Conservation (phyloP, 2,329 filamentous ascomycete species). For the Xylaria sp. region DNA sequence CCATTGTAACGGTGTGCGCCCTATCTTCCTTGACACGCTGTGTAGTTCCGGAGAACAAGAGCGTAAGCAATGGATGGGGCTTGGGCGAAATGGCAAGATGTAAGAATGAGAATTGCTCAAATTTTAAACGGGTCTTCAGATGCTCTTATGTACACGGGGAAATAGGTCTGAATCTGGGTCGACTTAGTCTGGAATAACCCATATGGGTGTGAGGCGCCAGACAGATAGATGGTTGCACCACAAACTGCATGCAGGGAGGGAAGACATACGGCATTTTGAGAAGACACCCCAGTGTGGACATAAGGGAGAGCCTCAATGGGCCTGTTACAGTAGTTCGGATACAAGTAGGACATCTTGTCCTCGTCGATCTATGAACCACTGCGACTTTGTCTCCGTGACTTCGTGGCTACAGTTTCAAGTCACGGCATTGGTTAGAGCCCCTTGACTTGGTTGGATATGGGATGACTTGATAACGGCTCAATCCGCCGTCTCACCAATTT, state of each 20-base stretch:
- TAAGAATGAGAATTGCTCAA: background rate
- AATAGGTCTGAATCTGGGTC: background rate
- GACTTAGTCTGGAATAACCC: background rate
- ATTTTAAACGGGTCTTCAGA: background rate
- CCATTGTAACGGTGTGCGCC: slow-evolving; percentile 4
- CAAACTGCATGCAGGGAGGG: slow-evolving; percentile 5
- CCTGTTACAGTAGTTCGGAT: background rate
- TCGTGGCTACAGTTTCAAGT: background rate
- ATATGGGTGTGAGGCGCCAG: slow-evolving; percentile 16
- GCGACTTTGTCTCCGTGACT: slow-evolving; percentile 1
- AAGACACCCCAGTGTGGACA: background rate
- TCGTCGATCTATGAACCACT: background rate
- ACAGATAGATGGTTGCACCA: slow-evolving; percentile 8
- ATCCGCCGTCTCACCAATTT: background rate
- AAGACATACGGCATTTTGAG: slow-evolving; percentile 4
- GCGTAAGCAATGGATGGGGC: background rate
- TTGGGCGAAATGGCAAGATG: slow-evolving; percentile 17
- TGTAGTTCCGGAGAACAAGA: background rate
- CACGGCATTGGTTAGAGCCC: background rate
- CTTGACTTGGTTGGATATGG: background rate
- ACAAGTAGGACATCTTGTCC: background rate
- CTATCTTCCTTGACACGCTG: background rate
- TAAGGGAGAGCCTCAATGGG: slow-evolving; percentile 24
- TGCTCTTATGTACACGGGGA: slow-evolving; percentile 15
- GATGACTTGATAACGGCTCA: background rate